Conservation (phyloP, 2,329 filamentous ascomycete genomes). For the Penicillium verrucosum region DNA sequence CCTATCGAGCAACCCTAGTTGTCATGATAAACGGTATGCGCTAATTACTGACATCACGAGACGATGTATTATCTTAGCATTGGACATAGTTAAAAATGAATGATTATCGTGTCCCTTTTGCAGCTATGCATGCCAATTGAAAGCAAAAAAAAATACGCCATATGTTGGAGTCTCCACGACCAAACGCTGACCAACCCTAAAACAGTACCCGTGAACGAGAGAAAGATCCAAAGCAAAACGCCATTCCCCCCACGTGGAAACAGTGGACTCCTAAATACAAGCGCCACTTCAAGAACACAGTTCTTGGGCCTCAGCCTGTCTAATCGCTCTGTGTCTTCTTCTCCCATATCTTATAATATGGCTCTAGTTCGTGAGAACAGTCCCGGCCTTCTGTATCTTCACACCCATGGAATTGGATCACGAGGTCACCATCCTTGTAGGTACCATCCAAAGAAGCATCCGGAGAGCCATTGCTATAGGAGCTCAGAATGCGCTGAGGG, state of each 20-base stretch:
- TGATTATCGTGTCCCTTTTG: conserved; percentile 15
- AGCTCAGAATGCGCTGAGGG: conserved; percentile 80
- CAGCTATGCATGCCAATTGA: conserved; percentile 11
- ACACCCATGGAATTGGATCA: conserved; percentile 76
- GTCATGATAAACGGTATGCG: conserved; percentile 7
- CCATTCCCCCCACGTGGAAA: not conserved
- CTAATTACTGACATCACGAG: not conserved
- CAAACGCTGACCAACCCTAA: conserved; percentile 10
- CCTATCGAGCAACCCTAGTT: not conserved
- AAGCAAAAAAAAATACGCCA: conserved; percentile 10
- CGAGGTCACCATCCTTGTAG: conserved; percentile 80
- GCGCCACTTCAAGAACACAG: not conserved
- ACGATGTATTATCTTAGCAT: conserved; percentile 6
- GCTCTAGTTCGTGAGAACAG: conserved; percentile 69
- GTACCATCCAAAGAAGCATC: conserved; percentile 51
- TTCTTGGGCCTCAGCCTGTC: not conserved
- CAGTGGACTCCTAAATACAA: not conserved
- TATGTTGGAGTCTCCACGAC: conserved; percentile 12
- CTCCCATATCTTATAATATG: conserved; percentile 48
- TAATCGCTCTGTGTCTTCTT: conserved; percentile 29
- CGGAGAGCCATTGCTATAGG: conserved; percentile 59
- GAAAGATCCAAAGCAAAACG: conserved; percentile 4
- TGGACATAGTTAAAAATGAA: conserved; percentile 17
- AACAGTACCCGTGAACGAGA: not conserved
- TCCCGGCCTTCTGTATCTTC: conserved; percentile 50